These are phyloP conservation scores for Russula compacta DNA, from an alignment of 768 basidiomycete genomes.

Conservation along the genomic window DNA sequence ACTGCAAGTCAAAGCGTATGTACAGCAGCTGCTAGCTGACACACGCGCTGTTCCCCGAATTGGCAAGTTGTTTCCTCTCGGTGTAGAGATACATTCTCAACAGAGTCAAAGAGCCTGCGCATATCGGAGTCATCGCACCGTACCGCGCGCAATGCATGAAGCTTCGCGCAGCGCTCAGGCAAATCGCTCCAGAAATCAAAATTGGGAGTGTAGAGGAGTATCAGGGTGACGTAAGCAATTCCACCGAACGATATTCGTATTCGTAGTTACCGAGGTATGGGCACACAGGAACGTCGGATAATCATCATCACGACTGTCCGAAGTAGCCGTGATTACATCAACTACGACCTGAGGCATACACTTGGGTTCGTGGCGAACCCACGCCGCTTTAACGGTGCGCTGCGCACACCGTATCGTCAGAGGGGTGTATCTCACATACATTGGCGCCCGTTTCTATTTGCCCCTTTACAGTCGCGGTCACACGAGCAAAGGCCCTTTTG, in stretches of 20 bases:
- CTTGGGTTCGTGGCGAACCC: constrained; percentile 26
- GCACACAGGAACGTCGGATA: constrained; percentile 30
- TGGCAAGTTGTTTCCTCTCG: constrained; percentile 25
- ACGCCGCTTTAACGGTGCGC: constrained; percentile 26
- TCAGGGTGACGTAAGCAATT: constrained; percentile 39
- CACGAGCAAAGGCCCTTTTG: constrained; percentile 50
- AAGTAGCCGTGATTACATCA: constrained; percentile 25
- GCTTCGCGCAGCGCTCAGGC: constrained; percentile 27
- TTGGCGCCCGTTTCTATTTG: not conserved
- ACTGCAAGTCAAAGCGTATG: constrained; percentile 43
- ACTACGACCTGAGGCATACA: constrained; percentile 22
- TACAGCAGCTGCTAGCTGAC: constrained; percentile 23
- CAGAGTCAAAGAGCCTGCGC: constrained; percentile 32
- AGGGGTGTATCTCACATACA: not conserved
- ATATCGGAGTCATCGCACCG: constrained; percentile 55
- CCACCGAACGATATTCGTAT: constrained; percentile 24
- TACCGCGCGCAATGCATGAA: constrained; percentile 44
- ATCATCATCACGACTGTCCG: constrained; percentile 35
- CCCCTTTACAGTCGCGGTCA: constrained; percentile 41
- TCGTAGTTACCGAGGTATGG: not conserved
- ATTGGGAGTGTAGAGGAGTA: constrained; percentile 61
- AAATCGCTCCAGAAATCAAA: constrained; percentile 33
- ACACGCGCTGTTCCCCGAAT: constrained; percentile 28
- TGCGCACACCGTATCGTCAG: not conserved
- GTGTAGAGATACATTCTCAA: not conserved